Evolutionary conservation across 2,329 filamentous ascomycete species (phyloP).

Genomic region (Didymella segeticola): DNA sequence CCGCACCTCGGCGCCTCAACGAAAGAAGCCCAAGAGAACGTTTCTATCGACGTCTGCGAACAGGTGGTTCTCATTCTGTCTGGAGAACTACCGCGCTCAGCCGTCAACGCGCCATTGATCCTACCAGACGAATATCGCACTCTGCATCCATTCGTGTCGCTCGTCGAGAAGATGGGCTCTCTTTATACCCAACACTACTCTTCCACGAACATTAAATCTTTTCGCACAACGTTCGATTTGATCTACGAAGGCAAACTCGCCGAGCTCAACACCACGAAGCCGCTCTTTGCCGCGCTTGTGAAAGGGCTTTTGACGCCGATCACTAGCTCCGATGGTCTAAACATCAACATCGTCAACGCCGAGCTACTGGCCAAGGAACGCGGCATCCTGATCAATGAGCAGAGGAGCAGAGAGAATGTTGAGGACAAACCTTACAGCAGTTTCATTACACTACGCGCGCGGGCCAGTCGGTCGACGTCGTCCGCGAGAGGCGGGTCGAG

Average conservation of each 20-base stretch:
- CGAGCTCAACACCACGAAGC: slow-evolving; percentile 74
- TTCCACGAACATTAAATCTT: slow-evolving; percentile 48
- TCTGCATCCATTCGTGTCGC: slow-evolving; percentile 75
- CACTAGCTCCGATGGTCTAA: slow-evolving; percentile 67
- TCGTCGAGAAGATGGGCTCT: slow-evolving; percentile 80
- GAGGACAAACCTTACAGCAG: slow-evolving; percentile 71
- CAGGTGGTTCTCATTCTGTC: slow-evolving; percentile 77
- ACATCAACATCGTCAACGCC: slow-evolving; percentile 86
- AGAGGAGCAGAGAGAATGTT: slow-evolving; percentile 66
- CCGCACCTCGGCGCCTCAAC: slow-evolving; percentile 83
- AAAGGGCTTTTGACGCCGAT: slow-evolving; percentile 77
- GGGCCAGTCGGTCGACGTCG: slow-evolving; percentile 49
- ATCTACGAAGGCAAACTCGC: slow-evolving; percentile 79
- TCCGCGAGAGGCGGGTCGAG: slow-evolving; percentile 29
- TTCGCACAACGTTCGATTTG: slow-evolving; percentile 75
- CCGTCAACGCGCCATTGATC: slow-evolving; percentile 83
- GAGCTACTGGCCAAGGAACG: slow-evolving; percentile 76
- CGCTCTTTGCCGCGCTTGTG: slow-evolving; percentile 78
- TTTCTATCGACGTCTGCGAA: slow-evolving; percentile 81
- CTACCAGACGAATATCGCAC: slow-evolving; percentile 80
- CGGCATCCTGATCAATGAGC: slow-evolving; percentile 79
- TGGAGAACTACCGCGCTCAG: slow-evolving; percentile 75
- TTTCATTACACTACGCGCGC: slow-evolving; percentile 72
- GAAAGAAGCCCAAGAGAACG: slow-evolving; percentile 83
- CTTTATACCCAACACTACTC: slow-evolving; percentile 80